A percentile compares a stretch with the other conserved stretches of the same genome.
Evolutionary conservation across 805 yeast genomes (phyloP).

Genomic region (Candida michaelii): DNA sequence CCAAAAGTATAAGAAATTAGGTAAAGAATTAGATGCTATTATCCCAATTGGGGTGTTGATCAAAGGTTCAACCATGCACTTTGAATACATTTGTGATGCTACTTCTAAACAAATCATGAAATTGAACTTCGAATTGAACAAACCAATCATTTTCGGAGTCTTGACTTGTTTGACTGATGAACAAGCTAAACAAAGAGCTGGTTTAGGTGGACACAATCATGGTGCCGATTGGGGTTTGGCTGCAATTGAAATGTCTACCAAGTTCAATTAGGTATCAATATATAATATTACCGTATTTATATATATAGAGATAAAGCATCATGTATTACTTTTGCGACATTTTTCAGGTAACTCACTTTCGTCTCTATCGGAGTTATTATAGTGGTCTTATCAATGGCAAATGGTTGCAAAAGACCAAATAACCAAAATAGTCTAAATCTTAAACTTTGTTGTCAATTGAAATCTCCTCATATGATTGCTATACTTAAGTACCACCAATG

Average conservation of each 20-base stretch:
- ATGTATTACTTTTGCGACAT: too few species aligned
- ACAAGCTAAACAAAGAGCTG: conserved; percentile 93
- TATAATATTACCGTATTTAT: too few species aligned
- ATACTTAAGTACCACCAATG: too few species aligned
- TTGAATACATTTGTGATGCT: conserved; percentile 93
- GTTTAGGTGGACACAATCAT: conserved; percentile 89
- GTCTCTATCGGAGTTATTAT: too few species aligned
- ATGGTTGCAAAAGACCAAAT: too few species aligned
- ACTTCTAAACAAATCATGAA: conserved; percentile 83
- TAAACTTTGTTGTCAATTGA: too few species aligned
- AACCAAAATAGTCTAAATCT: too few species aligned
- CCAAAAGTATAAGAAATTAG: conserved; percentile 41
- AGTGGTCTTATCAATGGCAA: too few species aligned
- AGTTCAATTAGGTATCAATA: conserved; percentile 21
- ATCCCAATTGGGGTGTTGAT: conserved; percentile 93
- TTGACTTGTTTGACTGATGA: conserved; percentile 91
- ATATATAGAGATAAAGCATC: too few species aligned
- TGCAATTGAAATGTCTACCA: conserved; percentile 85
- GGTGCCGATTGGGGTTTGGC: conserved; percentile 99
- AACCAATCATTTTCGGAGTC: conserved; percentile 91
- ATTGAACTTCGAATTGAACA: conserved; percentile 63
- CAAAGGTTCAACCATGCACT: conserved; percentile 97
- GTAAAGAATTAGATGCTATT: conserved; percentile 70
- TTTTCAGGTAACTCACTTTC: too few species aligned
- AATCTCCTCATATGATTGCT: too few species aligned